Conservation (phyloP, 352 stramenopile genomes). For the Phytophthora hybrid region DNA sequence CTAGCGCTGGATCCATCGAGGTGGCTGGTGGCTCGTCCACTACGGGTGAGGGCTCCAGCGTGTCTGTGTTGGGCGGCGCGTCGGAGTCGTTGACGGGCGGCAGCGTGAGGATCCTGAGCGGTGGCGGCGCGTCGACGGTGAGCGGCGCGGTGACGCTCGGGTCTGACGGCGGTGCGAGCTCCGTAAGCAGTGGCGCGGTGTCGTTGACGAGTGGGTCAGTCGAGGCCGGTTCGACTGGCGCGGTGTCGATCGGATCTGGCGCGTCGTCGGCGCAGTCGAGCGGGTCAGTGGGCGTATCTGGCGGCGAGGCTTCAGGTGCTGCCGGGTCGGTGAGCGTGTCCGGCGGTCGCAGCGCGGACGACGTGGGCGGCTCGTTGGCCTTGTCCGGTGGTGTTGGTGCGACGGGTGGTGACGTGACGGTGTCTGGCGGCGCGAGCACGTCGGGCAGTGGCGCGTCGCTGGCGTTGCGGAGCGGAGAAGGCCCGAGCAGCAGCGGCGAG, state of each 20-base stretch:
- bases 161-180: constrained; percentile 10
- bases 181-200: constrained; percentile 24
- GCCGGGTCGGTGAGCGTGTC: constrained; percentile 4
- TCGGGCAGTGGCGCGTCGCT: constrained; percentile 22
- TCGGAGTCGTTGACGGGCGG: no score
- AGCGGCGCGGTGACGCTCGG: constrained; percentile 29
- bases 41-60: no score
- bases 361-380: constrained; percentile 16
- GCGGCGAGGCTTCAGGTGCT: constrained; percentile 22
- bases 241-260: constrained; percentile 29
- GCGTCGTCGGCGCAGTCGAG: constrained; percentile 24
- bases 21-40: no score
- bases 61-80: no score
- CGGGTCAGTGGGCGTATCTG: constrained; percentile 29
- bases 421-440: constrained; percentile 29
- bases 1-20: no score
- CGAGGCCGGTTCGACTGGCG: constrained; percentile 24
- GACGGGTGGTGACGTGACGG: constrained; percentile 21
- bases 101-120: no score
- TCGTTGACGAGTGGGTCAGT: constrained; percentile 28
- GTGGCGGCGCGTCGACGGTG: constrained; percentile 14
- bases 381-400: constrained; percentile 26
- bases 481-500: constrained; percentile 22
- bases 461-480: constrained; percentile 32
- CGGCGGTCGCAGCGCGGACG: neutral